A percentile compares a stretch with the other conserved stretches of the same genome.
Conservation (phyloP, 2,329 filamentous ascomycete genomes). For the Pseudogymnoascus sp. region DNA sequence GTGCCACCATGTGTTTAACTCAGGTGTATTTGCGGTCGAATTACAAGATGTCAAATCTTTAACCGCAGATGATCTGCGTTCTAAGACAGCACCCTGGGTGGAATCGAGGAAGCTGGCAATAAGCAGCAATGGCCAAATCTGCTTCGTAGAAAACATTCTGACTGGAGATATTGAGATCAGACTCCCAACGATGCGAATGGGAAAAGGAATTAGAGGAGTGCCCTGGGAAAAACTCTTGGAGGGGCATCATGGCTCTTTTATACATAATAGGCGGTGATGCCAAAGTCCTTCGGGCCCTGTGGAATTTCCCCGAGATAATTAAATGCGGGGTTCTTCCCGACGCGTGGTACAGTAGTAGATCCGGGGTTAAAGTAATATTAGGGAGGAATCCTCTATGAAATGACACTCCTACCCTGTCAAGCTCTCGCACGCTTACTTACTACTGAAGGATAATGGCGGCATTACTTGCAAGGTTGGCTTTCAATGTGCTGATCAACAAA, state of each 20-base stretch:
- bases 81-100: background rate
- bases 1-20: constrained; percentile 20
- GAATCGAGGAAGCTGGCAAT: background rate
- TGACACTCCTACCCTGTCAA: background rate
- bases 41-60: background rate
- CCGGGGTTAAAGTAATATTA: background rate
- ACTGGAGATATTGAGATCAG: background rate
- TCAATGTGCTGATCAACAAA: background rate
- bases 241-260: background rate
- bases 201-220: background rate
- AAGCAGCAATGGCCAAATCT: background rate
- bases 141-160: background rate
- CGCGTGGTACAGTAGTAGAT: background rate
- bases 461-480: background rate
- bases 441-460: background rate
- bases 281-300: background rate
- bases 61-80: background rate
- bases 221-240: background rate
- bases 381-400: background rate
- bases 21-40: background rate
- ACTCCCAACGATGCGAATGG: background rate
- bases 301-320: constrained; percentile 3
- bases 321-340: background rate
- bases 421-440: background rate
- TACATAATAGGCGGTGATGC: background rate